Base-by-base conservation (phyloP, 2,329 filamentous ascomycete genomes). In the Neurospora sp. region DNA sequence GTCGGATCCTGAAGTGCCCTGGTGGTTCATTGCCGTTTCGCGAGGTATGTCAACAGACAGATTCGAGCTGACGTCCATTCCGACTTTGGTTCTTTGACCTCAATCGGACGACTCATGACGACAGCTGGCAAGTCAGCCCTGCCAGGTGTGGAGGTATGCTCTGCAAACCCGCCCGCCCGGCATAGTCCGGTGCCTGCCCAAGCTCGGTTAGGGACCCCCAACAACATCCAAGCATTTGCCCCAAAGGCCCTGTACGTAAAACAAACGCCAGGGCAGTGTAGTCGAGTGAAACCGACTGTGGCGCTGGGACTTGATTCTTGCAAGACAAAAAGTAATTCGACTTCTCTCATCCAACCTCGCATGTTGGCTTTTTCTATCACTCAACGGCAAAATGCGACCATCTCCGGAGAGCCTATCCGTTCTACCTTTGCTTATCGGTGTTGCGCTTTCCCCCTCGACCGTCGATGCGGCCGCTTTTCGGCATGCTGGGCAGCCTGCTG, bases 331-430 rank as follows among this genome's bases (percentile, higher is more conserved):
- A 36, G 15, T 33, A 33, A 36, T n/a, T 46, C 42, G n/a, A 46
- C 28, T 62, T 33, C 52, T 62, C 28, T n/a, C 28, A 36, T 36
- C 28, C 52, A n/a, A 36, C 52, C 28, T 62, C 52, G 4, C 23
- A 62, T 62, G 52, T 28, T 62, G 28, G 23, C 15, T 10, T 62
- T n/a, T 15, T 62, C 28, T 62, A n/a, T 17, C 28, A 19, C 33
- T 33, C 23, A 15, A 70, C 69, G 43, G 43, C 39, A 76, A 73
- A 66, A 76, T 76, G 75, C 75, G 72, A 72, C 58, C 72, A 11
- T 68, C 68, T 36, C 38, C 52, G 28, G 62, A 67, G 38, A 72
- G 68, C 36, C 19, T 72, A 40, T 33, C 69, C 7, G 62, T 72
- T 36, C 36, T 74, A 28, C 71, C 70, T 33, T 67, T 69, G 67